A percentile compares a stretch with the other conserved stretches of the same genome.
Conservation (phyloP, 768 basidiomycete genomes). For the Russula emetica region DNA sequence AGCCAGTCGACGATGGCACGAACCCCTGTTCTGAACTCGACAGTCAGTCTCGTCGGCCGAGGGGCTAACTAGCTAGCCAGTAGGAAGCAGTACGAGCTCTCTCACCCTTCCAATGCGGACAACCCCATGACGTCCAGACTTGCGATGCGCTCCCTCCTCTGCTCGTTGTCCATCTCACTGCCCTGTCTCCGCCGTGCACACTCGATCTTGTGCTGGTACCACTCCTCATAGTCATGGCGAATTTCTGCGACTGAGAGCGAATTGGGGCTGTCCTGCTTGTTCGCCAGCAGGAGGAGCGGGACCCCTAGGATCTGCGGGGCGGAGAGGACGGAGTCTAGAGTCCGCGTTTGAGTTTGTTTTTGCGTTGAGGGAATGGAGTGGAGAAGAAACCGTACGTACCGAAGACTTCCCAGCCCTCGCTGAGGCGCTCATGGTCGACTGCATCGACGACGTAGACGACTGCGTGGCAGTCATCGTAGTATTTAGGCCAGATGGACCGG, state of each 20-base stretch:
- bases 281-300: slow-evolving; percentile 87
- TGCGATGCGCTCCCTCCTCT: slow-evolving; percentile 40
- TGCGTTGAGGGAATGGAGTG: slow-evolving; percentile 4
- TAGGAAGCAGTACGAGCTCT: neutral
- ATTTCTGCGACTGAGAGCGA: slow-evolving; percentile 89
- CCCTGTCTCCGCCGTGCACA: slow-evolving; percentile 54
- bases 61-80: neutral
- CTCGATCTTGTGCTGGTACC: slow-evolving; percentile 73
- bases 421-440: slow-evolving; percentile 79
- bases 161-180: slow-evolving; percentile 33
- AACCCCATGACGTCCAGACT: slow-evolving; percentile 74
- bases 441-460: slow-evolving; percentile 96
- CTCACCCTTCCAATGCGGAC: slow-evolving; percentile 86
- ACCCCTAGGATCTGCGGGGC: slow-evolving; percentile 87
- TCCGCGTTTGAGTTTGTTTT: slow-evolving; percentile 2
- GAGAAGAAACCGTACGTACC: slow-evolving; percentile 60
- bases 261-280: slow-evolving; percentile 85
- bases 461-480: slow-evolving; percentile 96
- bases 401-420: slow-evolving; percentile 97
- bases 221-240: slow-evolving; percentile 80
- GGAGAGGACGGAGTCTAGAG: slow-evolving; percentile 72
- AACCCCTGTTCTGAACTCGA: slow-evolving; percentile 66
- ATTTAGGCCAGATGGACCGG: slow-evolving; percentile 88
- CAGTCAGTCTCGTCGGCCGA: neutral
- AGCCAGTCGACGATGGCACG: slow-evolving; percentile 92